Conservation (phyloP, 495 filamentous ascomycete genomes). For the Letharia lupina region DNA sequence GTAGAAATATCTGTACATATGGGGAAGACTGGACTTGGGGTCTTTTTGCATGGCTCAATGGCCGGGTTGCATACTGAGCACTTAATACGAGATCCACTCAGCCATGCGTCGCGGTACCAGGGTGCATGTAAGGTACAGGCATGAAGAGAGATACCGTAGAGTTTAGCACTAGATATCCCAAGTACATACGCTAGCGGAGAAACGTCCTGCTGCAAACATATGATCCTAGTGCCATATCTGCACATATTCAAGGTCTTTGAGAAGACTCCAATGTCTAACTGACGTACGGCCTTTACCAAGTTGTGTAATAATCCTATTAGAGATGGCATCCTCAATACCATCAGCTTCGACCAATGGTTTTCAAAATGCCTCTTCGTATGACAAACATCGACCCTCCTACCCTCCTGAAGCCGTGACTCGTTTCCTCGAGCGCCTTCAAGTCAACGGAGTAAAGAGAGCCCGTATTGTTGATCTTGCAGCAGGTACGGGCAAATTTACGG, state of each 20-base stretch:
- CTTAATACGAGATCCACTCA: neutral
- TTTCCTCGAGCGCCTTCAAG: conserved; percentile 41
- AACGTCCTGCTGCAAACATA: neutral
- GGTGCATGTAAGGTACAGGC: neutral
- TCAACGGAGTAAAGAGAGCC: conserved; percentile 36
- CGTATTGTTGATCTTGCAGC: conserved; percentile 53
- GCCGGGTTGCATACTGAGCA: neutral
- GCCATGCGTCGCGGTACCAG: neutral
- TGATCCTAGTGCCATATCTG: neutral
- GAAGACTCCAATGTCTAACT: neutral
- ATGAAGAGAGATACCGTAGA: neutral
- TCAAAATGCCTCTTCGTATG: conserved; percentile 47
- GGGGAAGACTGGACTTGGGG: neutral
- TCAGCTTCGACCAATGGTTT: conserved; percentile 38
- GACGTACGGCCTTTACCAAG: neutral
- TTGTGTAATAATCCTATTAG: neutral
- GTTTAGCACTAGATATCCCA: neutral
- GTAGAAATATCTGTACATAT: conserved; percentile 4
- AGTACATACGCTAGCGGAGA: neutral
- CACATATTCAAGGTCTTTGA: neutral
- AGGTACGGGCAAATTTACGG: conserved; percentile 61
- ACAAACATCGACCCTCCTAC: conserved; percentile 55
- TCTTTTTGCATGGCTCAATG: neutral
- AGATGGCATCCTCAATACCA: conserved; percentile 9
- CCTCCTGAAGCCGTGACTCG: conserved; percentile 43